Evolutionary conservation across 73 alveolate genomes (phyloP).

Genomic region (Paramecium caudatum): DNA sequence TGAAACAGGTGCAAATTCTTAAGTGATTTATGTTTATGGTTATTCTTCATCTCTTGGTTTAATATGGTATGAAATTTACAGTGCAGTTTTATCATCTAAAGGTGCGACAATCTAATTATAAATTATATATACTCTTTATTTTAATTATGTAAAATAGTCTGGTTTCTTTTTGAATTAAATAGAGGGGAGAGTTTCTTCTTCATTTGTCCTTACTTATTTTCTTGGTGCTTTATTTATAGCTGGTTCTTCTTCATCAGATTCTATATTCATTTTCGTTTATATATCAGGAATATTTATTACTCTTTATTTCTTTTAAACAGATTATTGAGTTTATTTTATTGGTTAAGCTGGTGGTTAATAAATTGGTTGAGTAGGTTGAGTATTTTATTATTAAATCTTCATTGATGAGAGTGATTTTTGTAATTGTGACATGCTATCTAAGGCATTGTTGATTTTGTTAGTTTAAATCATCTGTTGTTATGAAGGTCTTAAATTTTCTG

Average conservation of each 20-base stretch:
- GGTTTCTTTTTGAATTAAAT: constrained; percentile 13
- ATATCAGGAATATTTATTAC: constrained; percentile 1
- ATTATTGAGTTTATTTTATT: background rate
- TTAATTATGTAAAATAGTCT: constrained; percentile 11
- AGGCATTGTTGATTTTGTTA: background rate
- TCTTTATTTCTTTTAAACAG: background rate
- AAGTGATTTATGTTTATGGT: background rate
- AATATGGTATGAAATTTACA: background rate
- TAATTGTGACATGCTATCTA: constrained; percentile 1
- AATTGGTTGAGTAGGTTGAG: background rate
- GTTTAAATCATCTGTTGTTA: background rate
- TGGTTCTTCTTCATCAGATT: constrained; percentile 30
- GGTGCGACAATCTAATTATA: background rate
- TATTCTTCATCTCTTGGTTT: background rate
- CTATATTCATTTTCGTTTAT: constrained; percentile 41
- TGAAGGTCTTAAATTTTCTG: too few species aligned
- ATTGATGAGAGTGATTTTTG: background rate
- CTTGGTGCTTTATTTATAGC: background rate
- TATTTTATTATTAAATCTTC: background rate
- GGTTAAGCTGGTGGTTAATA: background rate
- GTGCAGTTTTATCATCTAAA: background rate
- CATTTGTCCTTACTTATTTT: constrained; percentile 6
- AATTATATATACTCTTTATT: background rate
- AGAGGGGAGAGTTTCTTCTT: constrained; percentile 12
- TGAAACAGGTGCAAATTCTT: constrained; percentile 38